Evolutionary conservation across 345 rosid genomes (phyloP).

Genomic region (Ceriops tagal): DNA sequence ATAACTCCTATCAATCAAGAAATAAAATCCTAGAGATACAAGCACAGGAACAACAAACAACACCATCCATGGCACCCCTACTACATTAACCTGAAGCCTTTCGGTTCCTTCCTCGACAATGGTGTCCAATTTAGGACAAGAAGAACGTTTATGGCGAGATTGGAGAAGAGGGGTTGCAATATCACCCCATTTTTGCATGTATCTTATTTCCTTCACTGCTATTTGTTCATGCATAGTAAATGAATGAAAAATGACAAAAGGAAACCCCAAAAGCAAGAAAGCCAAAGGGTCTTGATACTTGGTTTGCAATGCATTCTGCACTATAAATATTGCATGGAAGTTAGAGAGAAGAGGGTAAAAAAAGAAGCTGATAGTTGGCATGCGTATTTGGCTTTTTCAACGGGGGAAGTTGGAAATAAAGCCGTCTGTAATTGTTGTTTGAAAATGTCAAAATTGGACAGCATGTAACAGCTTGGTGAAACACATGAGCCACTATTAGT

Average conservation of each 20-base stretch:
- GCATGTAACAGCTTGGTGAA: no score
- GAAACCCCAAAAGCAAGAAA: background rate
- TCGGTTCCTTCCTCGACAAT: background rate
- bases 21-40: background rate
- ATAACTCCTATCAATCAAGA: background rate
- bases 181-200: background rate
- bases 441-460: no score
- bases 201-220: background rate
- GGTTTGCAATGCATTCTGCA: no score
- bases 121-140: background rate
- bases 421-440: no score
- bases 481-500: no score
- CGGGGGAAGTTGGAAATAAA: no score
- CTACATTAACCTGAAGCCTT: background rate
- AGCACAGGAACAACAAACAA: constrained; percentile 2
- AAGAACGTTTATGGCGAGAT: background rate
- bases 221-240: background rate
- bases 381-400: no score
- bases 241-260: background rate
- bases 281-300: background rate
- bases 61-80: background rate
- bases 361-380: no score
- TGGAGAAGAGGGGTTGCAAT: background rate
- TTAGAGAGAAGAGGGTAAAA: no score
- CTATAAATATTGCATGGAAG: no score